phyloP scores from a whole-genome alignment of 2,329 filamentous ascomycete species.

The Pseudonectria buxi region DNA sequence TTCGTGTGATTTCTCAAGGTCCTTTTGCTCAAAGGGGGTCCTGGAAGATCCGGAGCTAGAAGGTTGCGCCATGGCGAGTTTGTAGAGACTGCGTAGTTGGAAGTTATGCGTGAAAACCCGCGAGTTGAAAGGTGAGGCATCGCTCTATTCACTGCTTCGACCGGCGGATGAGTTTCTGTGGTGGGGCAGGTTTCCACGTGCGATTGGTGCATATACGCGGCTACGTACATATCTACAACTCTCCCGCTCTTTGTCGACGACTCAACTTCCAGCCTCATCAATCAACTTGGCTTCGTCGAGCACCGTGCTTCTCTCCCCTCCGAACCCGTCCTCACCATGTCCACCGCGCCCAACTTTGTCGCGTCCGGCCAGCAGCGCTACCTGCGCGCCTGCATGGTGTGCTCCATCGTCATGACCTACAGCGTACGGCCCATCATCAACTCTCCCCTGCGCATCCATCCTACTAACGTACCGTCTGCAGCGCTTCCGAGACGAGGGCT shows the following conservation, averaged over 20 bases:
- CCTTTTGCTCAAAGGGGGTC: conserved; percentile 23
- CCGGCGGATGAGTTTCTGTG: too few species aligned
- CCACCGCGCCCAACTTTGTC: conserved; percentile 53
- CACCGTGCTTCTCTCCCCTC: neutral
- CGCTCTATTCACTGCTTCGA: too few species aligned
- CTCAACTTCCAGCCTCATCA: too few species aligned
- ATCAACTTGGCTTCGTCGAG: conserved; percentile 1
- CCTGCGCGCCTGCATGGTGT: conserved; percentile 97
- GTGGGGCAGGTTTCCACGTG: too few species aligned
- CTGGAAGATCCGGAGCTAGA: conserved; percentile 13
- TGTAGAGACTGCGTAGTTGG: neutral
- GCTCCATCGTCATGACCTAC: conserved; percentile 84
- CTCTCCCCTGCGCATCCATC: too few species aligned
- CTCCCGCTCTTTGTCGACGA: too few species aligned
- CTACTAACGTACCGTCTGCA: conserved; percentile 30
- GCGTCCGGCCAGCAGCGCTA: conserved; percentile 71
- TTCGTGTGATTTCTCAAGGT: conserved; percentile 37
- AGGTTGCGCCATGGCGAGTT: conserved; percentile 16
- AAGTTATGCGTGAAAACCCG: neutral
- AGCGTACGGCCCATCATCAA: conserved; percentile 43
- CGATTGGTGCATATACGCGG: too few species aligned
- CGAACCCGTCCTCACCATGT: conserved; percentile 25
- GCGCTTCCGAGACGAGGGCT: conserved; percentile 82
- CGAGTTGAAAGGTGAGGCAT: neutral
- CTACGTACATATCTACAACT: too few species aligned